Percentiles rank a stretch among this genome's conserved stretches.
Conservation (phyloP, 495 filamentous ascomycete genomes). For the Acidomyces sp. region DNA sequence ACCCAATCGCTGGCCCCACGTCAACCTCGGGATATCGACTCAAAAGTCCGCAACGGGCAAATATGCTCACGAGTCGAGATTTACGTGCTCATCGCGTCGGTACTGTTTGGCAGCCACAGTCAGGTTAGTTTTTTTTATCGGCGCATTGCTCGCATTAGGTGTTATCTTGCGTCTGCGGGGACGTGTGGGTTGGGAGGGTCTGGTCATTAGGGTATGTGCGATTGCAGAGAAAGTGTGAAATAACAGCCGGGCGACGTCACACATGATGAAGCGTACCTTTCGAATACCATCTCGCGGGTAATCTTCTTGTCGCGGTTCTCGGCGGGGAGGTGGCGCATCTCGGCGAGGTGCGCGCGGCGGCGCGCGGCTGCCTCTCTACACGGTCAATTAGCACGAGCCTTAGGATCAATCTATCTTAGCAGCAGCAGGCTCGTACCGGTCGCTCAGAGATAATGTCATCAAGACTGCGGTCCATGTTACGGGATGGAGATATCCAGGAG, state of each 20-base stretch:
- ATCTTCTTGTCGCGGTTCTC: slow-evolving; percentile 18
- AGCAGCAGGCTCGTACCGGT: slow-evolving; percentile 8
- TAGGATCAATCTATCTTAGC: background rate
- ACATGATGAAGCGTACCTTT: slow-evolving; percentile 25
- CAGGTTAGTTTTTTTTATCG: slow-evolving; percentile 11
- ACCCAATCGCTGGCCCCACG: slow-evolving; percentile 61
- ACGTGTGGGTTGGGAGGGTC: too few relatives aligned
- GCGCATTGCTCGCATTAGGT: background rate
- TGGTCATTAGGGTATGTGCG: too few relatives aligned
- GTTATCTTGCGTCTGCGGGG: background rate
- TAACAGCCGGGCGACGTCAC: too few relatives aligned
- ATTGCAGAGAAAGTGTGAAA: too few relatives aligned
- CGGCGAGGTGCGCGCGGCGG: background rate
- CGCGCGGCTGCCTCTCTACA: slow-evolving; percentile 1
- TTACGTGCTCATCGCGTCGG: slow-evolving; percentile 35
- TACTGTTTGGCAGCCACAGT: slow-evolving; percentile 17
- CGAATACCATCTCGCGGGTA: slow-evolving; percentile 22
- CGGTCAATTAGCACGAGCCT: background rate
- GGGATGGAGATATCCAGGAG: too few relatives aligned
- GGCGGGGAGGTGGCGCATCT: slow-evolving; percentile 3
- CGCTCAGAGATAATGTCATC: slow-evolving; percentile 22
- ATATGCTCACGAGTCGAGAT: slow-evolving; percentile 39
- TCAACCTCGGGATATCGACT: slow-evolving; percentile 22
- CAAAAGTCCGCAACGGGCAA: slow-evolving; percentile 30
- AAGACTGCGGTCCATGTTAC: slow-evolving; percentile 21